Base-by-base conservation (phyloP, 2,329 filamentous ascomycete genomes). In the Fusarium pilosicola region DNA sequence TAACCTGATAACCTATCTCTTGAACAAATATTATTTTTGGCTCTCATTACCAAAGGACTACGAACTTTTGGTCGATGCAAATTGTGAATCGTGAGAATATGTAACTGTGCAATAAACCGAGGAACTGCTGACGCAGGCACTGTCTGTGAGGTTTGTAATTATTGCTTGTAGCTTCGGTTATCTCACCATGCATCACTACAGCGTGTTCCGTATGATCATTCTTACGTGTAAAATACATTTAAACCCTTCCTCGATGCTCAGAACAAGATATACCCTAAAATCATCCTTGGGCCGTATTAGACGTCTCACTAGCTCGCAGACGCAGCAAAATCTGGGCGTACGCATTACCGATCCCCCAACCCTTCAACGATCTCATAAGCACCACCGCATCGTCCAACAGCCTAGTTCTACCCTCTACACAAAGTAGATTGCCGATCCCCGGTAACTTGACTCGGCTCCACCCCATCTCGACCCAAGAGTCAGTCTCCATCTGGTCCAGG, bases 371-470 rank as follows among this genome's bases (percentile, higher is more conserved):
- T 28, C 41, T 62, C 45, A 62, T 65, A 36, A 65, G 62, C 6
- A 54, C 58, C 10, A 62, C 46, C 15, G 30, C 57, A 20, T 65
- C 56, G 17, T 65, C 62, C 26, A 65, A 10, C 17, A 62, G 3
- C 34, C 45, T 65, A 10, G 8, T 12, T 11, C 62, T 32, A 2
- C 62, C 62, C 11, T 62, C 38, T 13, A 26, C 57, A 24, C 57
- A 52, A 7, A 65, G 57, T 11, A 65, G 10, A 34, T 65, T 65
- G 2, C 62, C 62, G 38, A 62, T 65, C 0, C 62, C 62, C 14
- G 57, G 48, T 3, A 65, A 49, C 44, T 44, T 65, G 6, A 65
- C 62, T 62, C 62, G 39, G 58, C 41, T 65, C 57, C 57, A 62
- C 57, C 62, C 62, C 24, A 39, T 26, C 17, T 52, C 62, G 6